Evolutionary conservation across 2,329 filamentous ascomycete genomes (phyloP), one percentile per base, ranked within the genome.

Genomic region (Trichophyton benhamiae): DNA sequence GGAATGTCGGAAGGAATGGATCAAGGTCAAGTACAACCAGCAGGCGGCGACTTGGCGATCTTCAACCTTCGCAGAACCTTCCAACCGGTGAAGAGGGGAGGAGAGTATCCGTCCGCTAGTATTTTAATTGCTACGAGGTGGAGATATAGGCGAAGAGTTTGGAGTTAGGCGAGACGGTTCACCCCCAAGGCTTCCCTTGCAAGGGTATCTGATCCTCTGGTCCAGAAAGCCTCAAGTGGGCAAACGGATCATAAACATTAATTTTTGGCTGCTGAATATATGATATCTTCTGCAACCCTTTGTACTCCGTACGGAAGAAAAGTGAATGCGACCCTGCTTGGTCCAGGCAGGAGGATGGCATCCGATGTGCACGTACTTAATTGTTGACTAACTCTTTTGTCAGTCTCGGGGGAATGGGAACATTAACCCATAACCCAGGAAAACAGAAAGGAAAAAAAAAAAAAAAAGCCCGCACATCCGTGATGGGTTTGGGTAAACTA

Each of bases 31-130:
- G 49, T 53, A 30, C 22, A 53, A 13, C 5, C 13, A 8, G 22
- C 27, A 25, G 15, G 49, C 49, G 49, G 25, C 49, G 49, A 53
- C 49, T 53, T 53, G 49, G 49, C 49, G 49, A 53, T 53, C 49
- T 30, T 53, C 49, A 53, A 48, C 20, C 44, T 48, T 48, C 44
- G 44, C 44, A 48, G 25, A 38, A 44, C 41, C 41, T 44, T 44
- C 44, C 44, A 48, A 33, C 49, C 13, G 49, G 27, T 30, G 27
- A 33, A n/a, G 25, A 30, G 49, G 49, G 49, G 25, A 27, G 17
- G 8, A 22, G 20, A n/a, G 49, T n/a, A 53, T 22, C 27, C 49
- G 27, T 53, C 49, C 22, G n/a, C 49, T 53, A 53, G 49, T 53
- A 27, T 30, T 27, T 53, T 53, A 53, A 44, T 17, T 53, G 49